Evolutionary conservation across 2,329 filamentous ascomycete genomes (phyloP).

Genomic region (Parastagonospora avenae): DNA sequence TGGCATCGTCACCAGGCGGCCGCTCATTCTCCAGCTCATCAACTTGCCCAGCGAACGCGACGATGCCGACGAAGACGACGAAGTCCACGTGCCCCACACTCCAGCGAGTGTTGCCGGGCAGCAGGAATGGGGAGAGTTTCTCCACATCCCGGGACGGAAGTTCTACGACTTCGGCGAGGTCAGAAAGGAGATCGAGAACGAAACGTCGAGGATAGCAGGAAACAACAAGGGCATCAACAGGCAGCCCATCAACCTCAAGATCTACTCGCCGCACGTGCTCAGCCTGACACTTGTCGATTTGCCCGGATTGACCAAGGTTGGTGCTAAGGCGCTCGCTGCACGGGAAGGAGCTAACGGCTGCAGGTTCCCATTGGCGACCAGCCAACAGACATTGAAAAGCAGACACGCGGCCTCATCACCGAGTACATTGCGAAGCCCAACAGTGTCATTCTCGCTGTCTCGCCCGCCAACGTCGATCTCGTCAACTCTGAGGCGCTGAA

Average conservation of each 20-base stretch:
- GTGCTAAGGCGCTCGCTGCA: slow-evolving; percentile 5
- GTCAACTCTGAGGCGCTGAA: slow-evolving; percentile 98
- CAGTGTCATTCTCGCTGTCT: slow-evolving; percentile 95
- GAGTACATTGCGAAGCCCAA: slow-evolving; percentile 99
- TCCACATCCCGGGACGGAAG: slow-evolving; percentile 86
- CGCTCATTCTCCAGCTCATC: slow-evolving; percentile 96
- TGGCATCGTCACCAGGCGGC: slow-evolving; percentile 92
- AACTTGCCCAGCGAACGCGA: slow-evolving; percentile 80
- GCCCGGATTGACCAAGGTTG: slow-evolving; percentile 90
- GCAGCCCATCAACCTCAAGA: slow-evolving; percentile 96
- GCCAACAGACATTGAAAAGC: slow-evolving; percentile 96
- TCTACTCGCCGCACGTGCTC: slow-evolving; percentile 95
- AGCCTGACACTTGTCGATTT: slow-evolving; percentile 96
- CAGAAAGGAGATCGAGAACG: slow-evolving; percentile 94
- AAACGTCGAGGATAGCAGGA: slow-evolving; percentile 91
- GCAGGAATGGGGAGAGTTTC: slow-evolving; percentile 90
- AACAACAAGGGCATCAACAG: slow-evolving; percentile 98
- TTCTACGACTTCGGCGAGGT: slow-evolving; percentile 93
- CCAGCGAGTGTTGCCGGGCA: slow-evolving; percentile 72
- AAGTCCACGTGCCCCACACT: slow-evolving; percentile 73
- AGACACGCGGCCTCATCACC: slow-evolving; percentile 92
- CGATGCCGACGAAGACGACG: slow-evolving; percentile 70
- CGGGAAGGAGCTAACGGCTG: slow-evolving; percentile 30
- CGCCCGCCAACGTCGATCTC: slow-evolving; percentile 95
- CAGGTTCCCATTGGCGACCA: slow-evolving; percentile 97